Evolutionary conservation across 176 grass and related monocot species (phyloP).

Genomic region (Carex pumila): DNA sequence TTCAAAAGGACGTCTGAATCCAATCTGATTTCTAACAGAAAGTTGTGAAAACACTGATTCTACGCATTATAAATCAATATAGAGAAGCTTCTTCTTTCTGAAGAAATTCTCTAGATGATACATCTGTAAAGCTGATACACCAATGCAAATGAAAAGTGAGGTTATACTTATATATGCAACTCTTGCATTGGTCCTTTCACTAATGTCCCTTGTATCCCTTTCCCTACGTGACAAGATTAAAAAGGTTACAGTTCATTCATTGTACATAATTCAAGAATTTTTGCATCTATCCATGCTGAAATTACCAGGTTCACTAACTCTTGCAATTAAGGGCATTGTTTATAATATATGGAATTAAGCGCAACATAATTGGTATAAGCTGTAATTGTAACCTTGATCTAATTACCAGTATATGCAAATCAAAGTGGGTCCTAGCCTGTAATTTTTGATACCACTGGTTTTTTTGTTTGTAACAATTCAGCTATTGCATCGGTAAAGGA

Average conservation of each 20-base stretch:
- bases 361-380: background rate
- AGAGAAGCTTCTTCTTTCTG: constrained; percentile 78
- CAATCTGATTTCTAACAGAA: background rate
- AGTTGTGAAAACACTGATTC: background rate
- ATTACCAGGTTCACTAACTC: background rate
- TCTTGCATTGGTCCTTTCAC: constrained; percentile 57
- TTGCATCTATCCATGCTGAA: background rate
- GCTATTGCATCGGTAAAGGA: background rate
- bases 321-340: background rate
- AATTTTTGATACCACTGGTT: background rate
- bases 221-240: constrained; percentile 39
- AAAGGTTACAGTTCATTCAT: background rate
- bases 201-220: constrained; percentile 50
- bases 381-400: background rate
- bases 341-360: background rate
- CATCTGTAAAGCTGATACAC: constrained; percentile 43
- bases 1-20: background rate
- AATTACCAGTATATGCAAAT: background rate
- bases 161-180: constrained; percentile 50
- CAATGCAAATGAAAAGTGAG: constrained; percentile 57
- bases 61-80: constrained; percentile 20
- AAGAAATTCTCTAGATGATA: constrained; percentile 55
- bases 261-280: background rate
- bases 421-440: background rate
- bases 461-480: background rate